Percentiles rank a stretch among this genome's conserved stretches.
These are phyloP conservation scores for Ocimum tenuiflorum DNA, from an alignment of 257 asterid species.

Conservation along the genomic window DNA sequence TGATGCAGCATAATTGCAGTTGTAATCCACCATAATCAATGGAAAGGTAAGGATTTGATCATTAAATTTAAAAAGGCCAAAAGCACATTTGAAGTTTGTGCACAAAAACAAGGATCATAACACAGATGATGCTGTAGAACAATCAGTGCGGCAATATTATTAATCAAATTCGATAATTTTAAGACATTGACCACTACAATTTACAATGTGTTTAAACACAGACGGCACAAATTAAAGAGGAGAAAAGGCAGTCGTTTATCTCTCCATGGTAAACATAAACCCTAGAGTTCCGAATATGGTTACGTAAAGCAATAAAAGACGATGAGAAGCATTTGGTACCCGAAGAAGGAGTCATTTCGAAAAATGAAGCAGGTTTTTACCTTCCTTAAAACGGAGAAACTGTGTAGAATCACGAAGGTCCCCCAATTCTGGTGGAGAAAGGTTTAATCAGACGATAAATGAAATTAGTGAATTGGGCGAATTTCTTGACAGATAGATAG, in stretches of 20 bases:
- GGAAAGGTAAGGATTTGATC: background rate
- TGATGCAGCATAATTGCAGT: background rate
- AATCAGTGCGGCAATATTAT: background rate
- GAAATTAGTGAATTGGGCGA: background rate
- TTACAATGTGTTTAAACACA: too few relatives aligned
- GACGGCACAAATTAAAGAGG: background rate
- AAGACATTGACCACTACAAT: background rate
- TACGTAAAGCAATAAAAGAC: background rate
- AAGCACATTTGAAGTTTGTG: background rate
- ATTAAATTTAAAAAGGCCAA: too few relatives aligned
- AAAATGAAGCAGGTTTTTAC: constrained; percentile 10
- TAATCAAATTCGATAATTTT: background rate
- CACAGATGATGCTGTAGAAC: background rate
- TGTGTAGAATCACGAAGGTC: background rate
- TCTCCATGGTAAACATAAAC: constrained; percentile 21
- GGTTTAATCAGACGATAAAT: constrained; percentile 15
- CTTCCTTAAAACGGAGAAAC: constrained; percentile 1
- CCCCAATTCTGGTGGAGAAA: constrained; percentile 9
- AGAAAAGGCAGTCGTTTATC: background rate
- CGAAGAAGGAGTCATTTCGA: background rate
- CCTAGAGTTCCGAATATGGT: constrained; percentile 14
- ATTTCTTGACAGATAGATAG: too few relatives aligned
- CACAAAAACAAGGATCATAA: background rate
- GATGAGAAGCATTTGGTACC: constrained; percentile 1
- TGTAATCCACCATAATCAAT: background rate